Evolutionary conservation across 352 stramenopile genomes (phyloP).

Genomic region (Phytopythium montanum): DNA sequence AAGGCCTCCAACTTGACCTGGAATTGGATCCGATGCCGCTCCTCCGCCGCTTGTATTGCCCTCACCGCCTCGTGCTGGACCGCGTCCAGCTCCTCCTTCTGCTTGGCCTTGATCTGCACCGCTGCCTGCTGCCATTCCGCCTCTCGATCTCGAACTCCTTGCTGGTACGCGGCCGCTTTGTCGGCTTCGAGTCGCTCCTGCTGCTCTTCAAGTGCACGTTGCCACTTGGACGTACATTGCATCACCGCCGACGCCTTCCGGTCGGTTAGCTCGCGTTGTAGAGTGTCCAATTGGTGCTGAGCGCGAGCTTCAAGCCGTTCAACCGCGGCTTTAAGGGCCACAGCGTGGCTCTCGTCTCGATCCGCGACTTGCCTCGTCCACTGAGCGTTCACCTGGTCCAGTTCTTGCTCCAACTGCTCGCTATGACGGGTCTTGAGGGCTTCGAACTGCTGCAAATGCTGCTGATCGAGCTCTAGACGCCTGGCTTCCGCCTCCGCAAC

Average conservation of each 20-base stretch:
- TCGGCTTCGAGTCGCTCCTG: conserved; percentile 61
- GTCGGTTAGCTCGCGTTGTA: conserved; percentile 68
- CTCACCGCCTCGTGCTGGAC: conserved; percentile 58
- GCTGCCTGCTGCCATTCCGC: conserved; percentile 75
- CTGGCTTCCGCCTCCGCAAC: neutral
- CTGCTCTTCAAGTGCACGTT: conserved; percentile 60
- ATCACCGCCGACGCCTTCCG: conserved; percentile 51
- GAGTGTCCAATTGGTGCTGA: conserved; percentile 22
- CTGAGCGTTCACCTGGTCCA: conserved; percentile 15
- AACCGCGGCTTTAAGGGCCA: conserved; percentile 28
- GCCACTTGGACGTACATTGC: conserved; percentile 70
- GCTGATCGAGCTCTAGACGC: neutral
- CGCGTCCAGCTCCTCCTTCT: conserved; percentile 60
- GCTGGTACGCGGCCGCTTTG: conserved; percentile 55
- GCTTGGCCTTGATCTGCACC: conserved; percentile 63
- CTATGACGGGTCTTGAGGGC: conserved; percentile 9
- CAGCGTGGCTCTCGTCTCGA: conserved; percentile 23
- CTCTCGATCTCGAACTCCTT: conserved; percentile 64
- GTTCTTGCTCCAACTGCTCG: conserved; percentile 25
- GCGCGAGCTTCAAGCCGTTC: conserved; percentile 30
- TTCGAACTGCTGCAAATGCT: neutral
- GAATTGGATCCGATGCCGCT: conserved; percentile 51
- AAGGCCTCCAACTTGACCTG: conserved; percentile 30
- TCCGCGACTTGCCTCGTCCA: conserved; percentile 35
- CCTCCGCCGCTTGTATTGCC: conserved; percentile 61